phyloP scores from a whole-genome alignment of 1,284 basidiomycete genomes.

The Clitocybe nebularis region DNA sequence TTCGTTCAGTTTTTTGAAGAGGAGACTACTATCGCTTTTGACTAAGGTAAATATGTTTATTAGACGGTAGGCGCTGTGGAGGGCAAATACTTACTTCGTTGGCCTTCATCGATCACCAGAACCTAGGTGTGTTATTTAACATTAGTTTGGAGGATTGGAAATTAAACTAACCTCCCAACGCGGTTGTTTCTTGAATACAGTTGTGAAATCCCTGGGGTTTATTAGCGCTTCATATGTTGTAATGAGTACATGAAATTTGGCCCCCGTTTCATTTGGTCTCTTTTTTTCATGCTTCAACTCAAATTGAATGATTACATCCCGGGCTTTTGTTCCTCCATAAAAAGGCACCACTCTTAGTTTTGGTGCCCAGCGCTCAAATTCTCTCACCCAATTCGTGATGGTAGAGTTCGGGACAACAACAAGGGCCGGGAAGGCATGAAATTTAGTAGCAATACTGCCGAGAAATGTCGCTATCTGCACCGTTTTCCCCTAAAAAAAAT shows the following conservation, averaged over 20 bases:
- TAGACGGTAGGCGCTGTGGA: slow-evolving; percentile 1
- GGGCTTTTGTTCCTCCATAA: slow-evolving; percentile 74
- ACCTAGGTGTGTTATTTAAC: slow-evolving; percentile 28
- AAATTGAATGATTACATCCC: slow-evolving; percentile 78
- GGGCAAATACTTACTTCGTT: slow-evolving; percentile 60
- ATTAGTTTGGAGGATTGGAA: neutral
- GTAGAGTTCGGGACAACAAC: slow-evolving; percentile 95
- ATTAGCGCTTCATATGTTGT: slow-evolving; percentile 86
- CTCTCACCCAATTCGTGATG: slow-evolving; percentile 82
- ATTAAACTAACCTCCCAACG: slow-evolving; percentile 77
- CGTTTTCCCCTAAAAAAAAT: slow-evolving; percentile 72
- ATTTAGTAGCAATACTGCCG: slow-evolving; percentile 65
- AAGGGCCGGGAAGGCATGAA: slow-evolving; percentile 71
- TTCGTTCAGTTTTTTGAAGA: slow-evolving; percentile 83
- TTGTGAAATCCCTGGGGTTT: slow-evolving; percentile 59
- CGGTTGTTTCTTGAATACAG: slow-evolving; percentile 76
- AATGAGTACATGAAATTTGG: slow-evolving; percentile 81
- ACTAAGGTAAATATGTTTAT: slow-evolving; percentile 48
- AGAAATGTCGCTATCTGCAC: slow-evolving; percentile 89
- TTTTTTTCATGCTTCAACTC: slow-evolving; percentile 69
- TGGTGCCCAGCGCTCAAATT: slow-evolving; percentile 92
- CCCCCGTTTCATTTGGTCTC: slow-evolving; percentile 39
- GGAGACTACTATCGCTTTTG: slow-evolving; percentile 74
- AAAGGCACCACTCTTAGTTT: slow-evolving; percentile 78
- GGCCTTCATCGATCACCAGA: slow-evolving; percentile 91